Base-by-base conservation (phyloP, 164 flowering plant species). In the Vitis labrusca region DNA sequence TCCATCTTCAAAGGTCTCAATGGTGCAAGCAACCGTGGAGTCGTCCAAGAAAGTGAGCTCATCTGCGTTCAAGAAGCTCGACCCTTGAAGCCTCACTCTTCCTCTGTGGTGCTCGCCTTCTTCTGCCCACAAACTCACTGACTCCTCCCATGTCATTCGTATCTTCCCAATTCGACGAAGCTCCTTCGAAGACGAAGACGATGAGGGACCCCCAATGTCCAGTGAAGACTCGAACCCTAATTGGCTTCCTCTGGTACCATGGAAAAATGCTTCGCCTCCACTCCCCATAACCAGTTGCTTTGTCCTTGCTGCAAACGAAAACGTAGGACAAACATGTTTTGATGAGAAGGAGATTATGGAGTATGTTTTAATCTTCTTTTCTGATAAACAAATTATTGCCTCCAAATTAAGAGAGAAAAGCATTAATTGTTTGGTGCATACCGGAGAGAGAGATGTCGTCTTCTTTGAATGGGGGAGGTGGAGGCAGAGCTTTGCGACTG, bases 141-240 rank as follows among this genome's bases (percentile, higher is more conserved):
- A 88, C 63, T 90, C 95, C 59, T 90, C 95, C 95, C 95, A 90
- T 59, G 83, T 76, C 89, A 90, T 85, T 59, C 88, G 77, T 50
- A 90, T 75, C 72, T 84, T 90, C 52, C 92, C 92, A 10, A 90
- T 84, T 50, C 95, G 63, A 0, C 84, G 73, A 10, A 85, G 68
- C 61, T 84, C 85, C 66, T 76, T 81, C 7, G 80, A 71, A 10
- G 79, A 49, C 12, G 80, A 44, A 2, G 79, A 58, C 2, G 86
- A 55, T 1, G 82, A 65, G 47, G 65, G 49, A 14, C 23, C 73
- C 1, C 10, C 68, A 5, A 73, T 16, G 10, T 78, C 88, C 3
- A 74, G 8, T 6, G 76, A 10, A n/a, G 76, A 27, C 10, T 86
- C 88, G 19, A 72, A 74, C 74, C 84, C 86, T 72, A 75, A 16